Evolutionary conservation across 2,329 filamentous ascomycete species (phyloP), one percentile per base, ranked within the genome.

Genomic region (Colletotrichum sp.): DNA sequence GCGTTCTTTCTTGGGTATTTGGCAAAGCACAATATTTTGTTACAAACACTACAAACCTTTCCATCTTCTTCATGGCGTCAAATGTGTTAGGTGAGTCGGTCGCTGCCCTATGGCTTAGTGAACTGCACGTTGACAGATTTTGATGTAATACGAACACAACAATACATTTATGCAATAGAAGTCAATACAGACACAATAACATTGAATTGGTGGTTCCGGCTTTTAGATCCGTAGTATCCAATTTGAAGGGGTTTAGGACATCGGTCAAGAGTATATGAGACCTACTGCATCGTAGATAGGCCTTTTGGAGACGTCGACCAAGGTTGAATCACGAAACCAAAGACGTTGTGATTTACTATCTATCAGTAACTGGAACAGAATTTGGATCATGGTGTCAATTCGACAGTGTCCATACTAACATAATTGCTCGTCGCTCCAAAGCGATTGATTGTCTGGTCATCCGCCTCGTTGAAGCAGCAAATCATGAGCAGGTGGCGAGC

Each of bases 331-430:
- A 36, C 3, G 7, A 36, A 4, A 36, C 16, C 0, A 16, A 36
- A 36, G 34, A 36, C 0, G 16, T 36, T 36, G 16, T 2, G 34
- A 0, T 36, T 16, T 0, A 16, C 2, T 16, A 2, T 36, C 1
- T 2, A 36, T 36, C 1, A 36, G 34, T 36, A 36, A 36, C 34
- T 36, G 2, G 34, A 36, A 36, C 16, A 44, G 8, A 3, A n/a
- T 0, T 44, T 0, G 0, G 0, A 44, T 19, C 2, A 44, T 16
- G 19, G 39, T 12, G 39, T 48, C 8, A 48, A 48, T n/a, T 9
- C 1, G 5, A 48, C 1, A n/a, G 19, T 6, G 9, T 48, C 19
- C 9, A 48, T 12, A 2, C 2, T 48, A 12, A 6, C 39, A 48
- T n/a, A 6, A 19, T 44, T 11, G 36, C 8, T 19, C 1, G 36